phyloP scores from a whole-genome alignment of 164 flowering plant genomes.

The Chimonanthus praecox region DNA sequence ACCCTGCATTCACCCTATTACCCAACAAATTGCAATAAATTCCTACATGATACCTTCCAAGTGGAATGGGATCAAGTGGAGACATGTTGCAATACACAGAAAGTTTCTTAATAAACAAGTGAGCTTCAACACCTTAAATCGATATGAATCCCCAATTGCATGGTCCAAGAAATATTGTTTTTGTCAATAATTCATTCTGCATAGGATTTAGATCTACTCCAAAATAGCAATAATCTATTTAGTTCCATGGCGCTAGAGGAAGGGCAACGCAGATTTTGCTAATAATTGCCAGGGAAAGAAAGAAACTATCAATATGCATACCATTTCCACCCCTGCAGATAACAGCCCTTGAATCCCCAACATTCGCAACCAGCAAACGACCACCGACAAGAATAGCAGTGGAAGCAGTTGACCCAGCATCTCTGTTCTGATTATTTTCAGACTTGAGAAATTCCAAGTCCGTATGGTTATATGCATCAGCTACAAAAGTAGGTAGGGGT shows the following conservation, averaged over 20 bases:
- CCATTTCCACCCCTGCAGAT: conserved; percentile 94
- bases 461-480: conserved; percentile 90
- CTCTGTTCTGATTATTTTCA: conserved; percentile 80
- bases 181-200: not conserved
- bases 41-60: too few relatives aligned
- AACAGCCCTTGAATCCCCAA: conserved; percentile 97
- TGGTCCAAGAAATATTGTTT: not conserved
- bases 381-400: conserved; percentile 98
- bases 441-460: conserved; percentile 91
- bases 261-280: not conserved
- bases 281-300: not conserved
- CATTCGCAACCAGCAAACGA: conserved; percentile 93
- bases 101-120: too few relatives aligned
- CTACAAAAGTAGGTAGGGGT: conserved; percentile 30
- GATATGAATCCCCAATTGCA: not conserved
- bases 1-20: too few relatives aligned
- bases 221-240: not conserved
- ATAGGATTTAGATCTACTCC: not conserved
- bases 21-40: too few relatives aligned
- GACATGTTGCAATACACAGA: too few relatives aligned
- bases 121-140: too few relatives aligned
- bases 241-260: not conserved
- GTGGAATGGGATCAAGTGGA: too few relatives aligned
- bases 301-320: conserved; percentile 13
- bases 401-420: conserved; percentile 99